Evolutionary conservation across 768 basidiomycete genomes (phyloP).

Genomic region (Mycena galopus): DNA sequence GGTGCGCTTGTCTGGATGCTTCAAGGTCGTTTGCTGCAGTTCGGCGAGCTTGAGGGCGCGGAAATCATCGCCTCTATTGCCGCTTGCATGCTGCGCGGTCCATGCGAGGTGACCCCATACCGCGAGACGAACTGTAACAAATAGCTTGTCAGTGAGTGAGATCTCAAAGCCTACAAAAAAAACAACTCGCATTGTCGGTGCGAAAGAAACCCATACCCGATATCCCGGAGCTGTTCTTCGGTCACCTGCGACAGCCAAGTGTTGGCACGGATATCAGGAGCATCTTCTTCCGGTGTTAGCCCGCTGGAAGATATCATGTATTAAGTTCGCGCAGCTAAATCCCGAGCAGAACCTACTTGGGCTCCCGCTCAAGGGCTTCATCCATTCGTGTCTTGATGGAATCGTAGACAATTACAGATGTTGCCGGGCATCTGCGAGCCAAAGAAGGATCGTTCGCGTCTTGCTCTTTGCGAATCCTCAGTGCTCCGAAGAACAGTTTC

Average conservation of each 20-base stretch:
- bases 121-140: too few species aligned
- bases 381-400: conserved; percentile 25
- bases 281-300: conserved; percentile 35
- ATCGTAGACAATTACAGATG: conserved; percentile 37
- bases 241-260: conserved; percentile 37
- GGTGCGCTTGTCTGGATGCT: too few species aligned
- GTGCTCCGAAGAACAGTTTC: conserved; percentile 35
- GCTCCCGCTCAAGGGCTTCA: too few species aligned
- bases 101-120: too few species aligned
- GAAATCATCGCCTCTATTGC: too few species aligned
- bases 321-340: too few species aligned
- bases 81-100: too few species aligned
- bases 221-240: background rate
- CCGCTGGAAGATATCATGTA: conserved; percentile 27
- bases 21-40: conserved; percentile 39
- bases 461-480: conserved; percentile 36
- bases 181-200: too few species aligned
- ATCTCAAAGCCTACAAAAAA: too few species aligned
- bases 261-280: conserved; percentile 43
- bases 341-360: too few species aligned
- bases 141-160: too few species aligned
- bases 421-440: conserved; percentile 11
- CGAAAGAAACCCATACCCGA: too few species aligned
- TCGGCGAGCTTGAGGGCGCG: conserved; percentile 41
- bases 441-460: conserved; percentile 31